A percentile compares a stretch with the other conserved stretches of the same genome.
These are phyloP conservation scores for Luzula sylvatica DNA, from an alignment of 176 grass and related monocot species.

Conservation along the genomic window DNA sequence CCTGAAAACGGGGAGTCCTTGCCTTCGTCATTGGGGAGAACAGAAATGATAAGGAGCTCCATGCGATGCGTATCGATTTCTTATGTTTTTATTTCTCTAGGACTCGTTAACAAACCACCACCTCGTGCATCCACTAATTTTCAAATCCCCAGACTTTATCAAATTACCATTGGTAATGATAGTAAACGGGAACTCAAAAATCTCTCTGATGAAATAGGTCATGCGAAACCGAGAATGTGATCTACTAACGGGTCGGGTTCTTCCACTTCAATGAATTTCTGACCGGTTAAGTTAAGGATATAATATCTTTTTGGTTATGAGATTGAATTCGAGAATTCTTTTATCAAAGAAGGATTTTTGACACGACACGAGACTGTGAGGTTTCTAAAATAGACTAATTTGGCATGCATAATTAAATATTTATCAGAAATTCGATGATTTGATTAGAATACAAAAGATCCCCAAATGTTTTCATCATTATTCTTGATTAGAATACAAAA, in stretches of 20 bases:
- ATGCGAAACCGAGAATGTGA: slow-evolving; percentile 42
- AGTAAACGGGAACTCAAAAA: slow-evolving; percentile 52
- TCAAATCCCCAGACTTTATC: slow-evolving; percentile 81
- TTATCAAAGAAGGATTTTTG: slow-evolving; percentile 86
- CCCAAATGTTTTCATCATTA: too few species aligned
- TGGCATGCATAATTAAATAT: slow-evolving; percentile 53
- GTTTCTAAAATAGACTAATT: slow-evolving; percentile 66
- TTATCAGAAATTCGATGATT: too few species aligned
- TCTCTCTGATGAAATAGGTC: slow-evolving; percentile 80
- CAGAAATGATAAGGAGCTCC: slow-evolving; percentile 78
- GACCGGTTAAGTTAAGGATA: slow-evolving; percentile 56
- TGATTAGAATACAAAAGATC: too few species aligned
- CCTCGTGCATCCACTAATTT: slow-evolving; percentile 96
- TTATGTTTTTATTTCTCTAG: slow-evolving; percentile 78
- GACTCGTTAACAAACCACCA: slow-evolving; percentile 82
- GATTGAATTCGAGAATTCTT: slow-evolving; percentile 77
- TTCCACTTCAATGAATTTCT: slow-evolving; percentile 79
- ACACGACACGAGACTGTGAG: slow-evolving; percentile 68
- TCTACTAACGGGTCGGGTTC: slow-evolving; percentile 78
- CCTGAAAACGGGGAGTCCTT: slow-evolving; percentile 23
- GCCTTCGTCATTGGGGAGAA: background rate
- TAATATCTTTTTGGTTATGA: slow-evolving; percentile 47
- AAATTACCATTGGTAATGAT: slow-evolving; percentile 60
- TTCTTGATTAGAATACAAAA: too few species aligned
- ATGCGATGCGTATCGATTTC: slow-evolving; percentile 70